Conservation (phyloP, 2,329 filamentous ascomycete genomes). For the Beauveria scarabaeidicola region DNA sequence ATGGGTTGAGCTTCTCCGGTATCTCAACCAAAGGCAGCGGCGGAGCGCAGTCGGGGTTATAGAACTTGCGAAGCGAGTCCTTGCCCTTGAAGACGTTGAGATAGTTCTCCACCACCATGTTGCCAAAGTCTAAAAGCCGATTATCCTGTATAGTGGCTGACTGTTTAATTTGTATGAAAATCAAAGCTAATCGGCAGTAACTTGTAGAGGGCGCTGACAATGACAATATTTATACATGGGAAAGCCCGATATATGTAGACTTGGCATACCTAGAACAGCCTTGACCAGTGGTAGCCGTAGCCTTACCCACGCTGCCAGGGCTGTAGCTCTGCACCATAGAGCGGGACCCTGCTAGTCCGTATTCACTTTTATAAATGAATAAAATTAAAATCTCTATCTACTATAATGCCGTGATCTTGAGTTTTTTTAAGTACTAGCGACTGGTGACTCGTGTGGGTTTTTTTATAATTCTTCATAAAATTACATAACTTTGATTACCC, state of each 20-base stretch:
- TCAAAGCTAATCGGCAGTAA: background rate
- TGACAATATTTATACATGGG: background rate
- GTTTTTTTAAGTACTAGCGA: no score
- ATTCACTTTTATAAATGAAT: background rate
- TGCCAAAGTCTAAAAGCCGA: conserved; percentile 4
- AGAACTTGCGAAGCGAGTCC: conserved; percentile 48
- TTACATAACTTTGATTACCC: no score
- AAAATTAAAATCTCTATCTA: background rate
- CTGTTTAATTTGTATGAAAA: background rate
- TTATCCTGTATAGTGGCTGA: background rate
- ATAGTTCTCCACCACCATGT: conserved; percentile 19
- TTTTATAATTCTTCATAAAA: no score
- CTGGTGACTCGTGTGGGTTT: no score
- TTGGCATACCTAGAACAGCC: background rate
- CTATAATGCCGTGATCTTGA: no score
- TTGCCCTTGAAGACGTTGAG: conserved; percentile 49
- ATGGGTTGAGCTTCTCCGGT: conserved; percentile 47
- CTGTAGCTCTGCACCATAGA: background rate
- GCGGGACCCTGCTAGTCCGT: background rate
- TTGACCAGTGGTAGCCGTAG: background rate
- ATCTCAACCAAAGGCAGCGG: conserved; percentile 53
- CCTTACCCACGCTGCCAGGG: background rate
- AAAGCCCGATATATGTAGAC: background rate
- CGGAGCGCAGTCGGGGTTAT: conserved; percentile 47
- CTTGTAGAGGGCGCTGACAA: background rate